Evolutionary conservation across 306 rosid species (phyloP).

Genomic region (Abrus pulchellus): DNA sequence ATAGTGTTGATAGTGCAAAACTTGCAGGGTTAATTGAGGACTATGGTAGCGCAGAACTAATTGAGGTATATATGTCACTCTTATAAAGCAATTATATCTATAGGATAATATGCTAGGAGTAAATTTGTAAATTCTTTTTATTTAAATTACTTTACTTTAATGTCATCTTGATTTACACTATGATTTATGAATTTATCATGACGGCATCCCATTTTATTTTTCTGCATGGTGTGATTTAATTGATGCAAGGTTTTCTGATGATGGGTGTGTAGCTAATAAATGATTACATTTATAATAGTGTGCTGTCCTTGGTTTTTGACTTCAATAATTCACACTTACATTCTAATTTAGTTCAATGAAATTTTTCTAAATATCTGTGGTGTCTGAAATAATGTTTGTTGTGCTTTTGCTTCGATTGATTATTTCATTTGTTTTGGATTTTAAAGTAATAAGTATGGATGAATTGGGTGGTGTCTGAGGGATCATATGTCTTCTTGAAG

Average conservation of each 20-base stretch:
- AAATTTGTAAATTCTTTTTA: background rate
- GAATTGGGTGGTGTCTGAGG: background rate
- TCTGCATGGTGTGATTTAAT: background rate
- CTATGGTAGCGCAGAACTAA: conserved; percentile 77
- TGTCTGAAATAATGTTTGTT: background rate
- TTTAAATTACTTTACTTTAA: background rate
- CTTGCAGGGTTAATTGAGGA: conserved; percentile 94
- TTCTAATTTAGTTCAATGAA: background rate
- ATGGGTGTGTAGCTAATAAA: background rate
- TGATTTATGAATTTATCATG: conserved; percentile 1
- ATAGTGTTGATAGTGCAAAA: conserved; percentile 91
- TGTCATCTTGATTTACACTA: background rate
- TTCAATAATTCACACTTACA: background rate
- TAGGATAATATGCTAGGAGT: background rate
- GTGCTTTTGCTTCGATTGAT: background rate
- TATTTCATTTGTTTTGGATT: conserved; percentile 2
- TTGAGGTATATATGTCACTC: conserved; percentile 66
- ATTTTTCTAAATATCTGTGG: background rate
- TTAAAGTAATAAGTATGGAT: background rate
- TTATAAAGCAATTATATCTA: no score
- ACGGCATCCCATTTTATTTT: background rate
- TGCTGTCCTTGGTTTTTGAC: background rate
- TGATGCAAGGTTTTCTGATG: background rate
- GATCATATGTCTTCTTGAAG: background rate
- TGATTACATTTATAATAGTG: background rate